These are phyloP conservation scores for Xylariaceae sp. DNA, from an alignment of 2,329 filamentous ascomycete species.

Conservation along the genomic window DNA sequence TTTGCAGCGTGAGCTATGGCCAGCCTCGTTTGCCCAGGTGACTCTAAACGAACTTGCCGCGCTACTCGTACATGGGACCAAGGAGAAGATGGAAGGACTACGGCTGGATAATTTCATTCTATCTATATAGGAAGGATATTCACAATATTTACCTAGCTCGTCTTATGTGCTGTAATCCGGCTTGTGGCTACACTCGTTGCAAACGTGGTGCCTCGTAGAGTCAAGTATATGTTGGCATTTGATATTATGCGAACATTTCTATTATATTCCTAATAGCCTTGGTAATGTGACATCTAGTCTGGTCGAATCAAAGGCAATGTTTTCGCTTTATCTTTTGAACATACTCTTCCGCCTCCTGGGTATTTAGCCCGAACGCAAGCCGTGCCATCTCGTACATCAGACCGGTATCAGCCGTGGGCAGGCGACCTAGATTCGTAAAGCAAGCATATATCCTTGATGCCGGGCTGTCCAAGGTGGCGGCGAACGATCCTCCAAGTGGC, in stretches of 20 bases:
- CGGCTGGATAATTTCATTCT: no score
- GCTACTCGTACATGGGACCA: no score
- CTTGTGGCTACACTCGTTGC: neutral
- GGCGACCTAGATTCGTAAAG: slow-evolving; percentile 1
- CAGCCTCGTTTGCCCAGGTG: no score
- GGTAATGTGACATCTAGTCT: neutral
- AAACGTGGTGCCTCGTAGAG: neutral
- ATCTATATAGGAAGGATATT: no score
- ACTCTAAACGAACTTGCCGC: no score
- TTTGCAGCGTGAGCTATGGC: no score
- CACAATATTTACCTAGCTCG: no score
- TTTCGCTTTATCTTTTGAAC: slow-evolving; percentile 6
- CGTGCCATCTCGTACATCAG: slow-evolving; percentile 3
- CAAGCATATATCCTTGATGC: slow-evolving; percentile 8
- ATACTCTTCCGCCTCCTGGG: slow-evolving; percentile 4
- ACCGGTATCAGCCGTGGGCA: neutral
- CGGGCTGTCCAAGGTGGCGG: slow-evolving; percentile 24
- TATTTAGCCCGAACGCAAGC: slow-evolving; percentile 1
- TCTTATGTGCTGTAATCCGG: no score
- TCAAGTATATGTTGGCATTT: neutral
- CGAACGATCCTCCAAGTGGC: slow-evolving; percentile 16
- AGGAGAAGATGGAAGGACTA: no score
- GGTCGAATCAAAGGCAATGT: slow-evolving; percentile 1
- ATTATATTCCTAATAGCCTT: neutral
- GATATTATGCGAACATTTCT: neutral